Evolutionary conservation across 352 stramenopile genomes (phyloP).

Genomic region (Phytophthora sp.): DNA sequence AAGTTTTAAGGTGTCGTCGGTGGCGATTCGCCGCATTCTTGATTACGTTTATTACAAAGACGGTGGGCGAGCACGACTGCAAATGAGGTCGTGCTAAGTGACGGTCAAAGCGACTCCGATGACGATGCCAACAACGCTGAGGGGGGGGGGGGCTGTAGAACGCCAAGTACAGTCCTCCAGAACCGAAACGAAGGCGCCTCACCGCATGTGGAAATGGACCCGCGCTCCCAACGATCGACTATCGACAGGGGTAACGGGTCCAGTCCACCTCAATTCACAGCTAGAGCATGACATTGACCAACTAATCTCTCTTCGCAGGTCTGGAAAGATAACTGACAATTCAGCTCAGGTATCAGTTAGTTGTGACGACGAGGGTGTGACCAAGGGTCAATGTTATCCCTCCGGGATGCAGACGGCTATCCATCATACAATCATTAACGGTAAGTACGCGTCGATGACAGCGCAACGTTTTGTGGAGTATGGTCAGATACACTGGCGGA

Average conservation of each 20-base stretch:
- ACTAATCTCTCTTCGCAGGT: neutral
- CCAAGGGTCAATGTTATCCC: constrained; percentile 3
- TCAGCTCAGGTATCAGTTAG: neutral
- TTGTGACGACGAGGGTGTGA: too few relatives aligned
- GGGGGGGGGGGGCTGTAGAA: too few relatives aligned
- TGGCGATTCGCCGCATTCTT: constrained; percentile 1
- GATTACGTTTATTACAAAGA: constrained; percentile 13
- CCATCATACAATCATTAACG: neutral
- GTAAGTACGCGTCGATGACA: constrained; percentile 7
- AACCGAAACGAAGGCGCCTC: too few relatives aligned
- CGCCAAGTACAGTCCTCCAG: too few relatives aligned
- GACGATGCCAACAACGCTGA: too few relatives aligned
- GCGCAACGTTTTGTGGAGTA: constrained; percentile 14
- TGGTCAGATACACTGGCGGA: constrained; percentile 13
- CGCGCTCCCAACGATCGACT: too few relatives aligned
- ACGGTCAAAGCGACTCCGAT: neutral
- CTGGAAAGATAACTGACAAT: neutral
- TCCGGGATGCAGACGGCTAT: neutral
- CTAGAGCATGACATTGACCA: neutral
- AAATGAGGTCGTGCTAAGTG: neutral
- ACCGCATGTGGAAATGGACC: too few relatives aligned
- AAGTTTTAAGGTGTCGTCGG: neutral
- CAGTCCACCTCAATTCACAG: too few relatives aligned
- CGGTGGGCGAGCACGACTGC: neutral
- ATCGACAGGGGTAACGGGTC: too few relatives aligned